Evolutionary conservation across 495 filamentous ascomycete genomes (phyloP), one percentile per base, ranked within the genome.

Genomic region (Daldinia bambusicola): DNA sequence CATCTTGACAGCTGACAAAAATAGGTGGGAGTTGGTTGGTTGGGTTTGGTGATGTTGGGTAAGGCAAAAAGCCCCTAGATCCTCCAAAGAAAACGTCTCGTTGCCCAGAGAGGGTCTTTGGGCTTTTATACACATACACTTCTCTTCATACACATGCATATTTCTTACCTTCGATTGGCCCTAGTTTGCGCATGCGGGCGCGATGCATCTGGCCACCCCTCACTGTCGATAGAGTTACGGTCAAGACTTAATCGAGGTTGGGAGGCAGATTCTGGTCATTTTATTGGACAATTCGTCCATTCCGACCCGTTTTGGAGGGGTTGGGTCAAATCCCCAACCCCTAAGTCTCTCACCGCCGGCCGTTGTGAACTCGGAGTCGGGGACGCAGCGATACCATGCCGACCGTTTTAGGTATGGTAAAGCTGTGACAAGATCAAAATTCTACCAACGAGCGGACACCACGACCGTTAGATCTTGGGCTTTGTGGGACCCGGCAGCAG

Each of bases 261-360:
- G 70, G 45, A 59, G 20, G 37, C 14, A 34, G 41, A 65, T 48
- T 45, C 22, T 4, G 31, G 14, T 10, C n/a, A 26, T 30, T 51
- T 73, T 40, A 73, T 73, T 73, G 70, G 70, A n/a, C 41, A 20
- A 37, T 16, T 51, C 10, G 7, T 18, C 41, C 22, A 32, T 36
- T 48, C 55, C 51, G 57, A 57, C 38, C 61, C 64, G 51, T 48
- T 58, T 62, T 55, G 32, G 61, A 38, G 70, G 70, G 70, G 70
- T 73, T 69, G 70, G 66, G 51, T 66, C 60, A 37, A 58, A 16
- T 57, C 62, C 70, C 70, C 66, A 69, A 66, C 66, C 57, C 36
- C 58, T 58, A 36, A 45, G 37, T 26, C 51, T 45, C 58, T 73
- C 70, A 73, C 70, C 70, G 70, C 70, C 62, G 40, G 53, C 51